Evolutionary conservation across 1,139 yeast genomes (phyloP), one percentile per base, ranked within the genome.

Genomic region (Scheffersomyces illinoinensis): DNA sequence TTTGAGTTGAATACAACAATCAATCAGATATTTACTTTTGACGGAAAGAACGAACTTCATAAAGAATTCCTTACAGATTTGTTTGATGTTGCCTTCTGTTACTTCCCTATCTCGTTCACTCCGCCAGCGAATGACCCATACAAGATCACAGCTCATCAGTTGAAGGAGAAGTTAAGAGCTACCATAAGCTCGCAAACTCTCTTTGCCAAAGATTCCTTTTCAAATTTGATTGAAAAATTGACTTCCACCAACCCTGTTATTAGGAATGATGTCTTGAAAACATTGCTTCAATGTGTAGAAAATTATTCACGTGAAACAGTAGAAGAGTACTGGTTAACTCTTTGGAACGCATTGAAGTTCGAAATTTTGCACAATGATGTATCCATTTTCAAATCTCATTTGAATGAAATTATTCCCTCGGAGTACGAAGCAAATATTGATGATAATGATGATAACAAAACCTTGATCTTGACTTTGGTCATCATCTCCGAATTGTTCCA

Each of bases 91-190:
- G 82, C 93, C 50, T 95, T 95, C 71, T 95, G 99, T 72, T 96
- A 96, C 75, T 96, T 93, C 75, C 99, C 99, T 4, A 93, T 96
- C 56, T 90, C 98, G 0, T 96, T 96, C 75, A 89, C 88, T 61
- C 98, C 99, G 1, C 97, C 98, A 1, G 87, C 90, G 59, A 89
- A 91, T 69, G 97, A 93, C 71, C 97, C 97, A 0, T 92, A 93
- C 71, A 87, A 88, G 61, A 91, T 93, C 61, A 86, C 97, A 0
- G 85, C 93, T 1, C 84, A 81, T 1, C 90, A 92, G 57, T 80
- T 95, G 64, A 92, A 91, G 68, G 54, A 67, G 8, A 81, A 85
- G 10, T 77, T 95, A 58, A 79, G 86, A 57, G 62, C 63, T 49
- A 90, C 91, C 7, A 82, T 95, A 53, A 81, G 93, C 0, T 82